Evolutionary conservation across 176 grass and related monocot genomes (phyloP), one percentile per base, ranked within the genome.

Genomic region (Panicum miliaceum): DNA sequence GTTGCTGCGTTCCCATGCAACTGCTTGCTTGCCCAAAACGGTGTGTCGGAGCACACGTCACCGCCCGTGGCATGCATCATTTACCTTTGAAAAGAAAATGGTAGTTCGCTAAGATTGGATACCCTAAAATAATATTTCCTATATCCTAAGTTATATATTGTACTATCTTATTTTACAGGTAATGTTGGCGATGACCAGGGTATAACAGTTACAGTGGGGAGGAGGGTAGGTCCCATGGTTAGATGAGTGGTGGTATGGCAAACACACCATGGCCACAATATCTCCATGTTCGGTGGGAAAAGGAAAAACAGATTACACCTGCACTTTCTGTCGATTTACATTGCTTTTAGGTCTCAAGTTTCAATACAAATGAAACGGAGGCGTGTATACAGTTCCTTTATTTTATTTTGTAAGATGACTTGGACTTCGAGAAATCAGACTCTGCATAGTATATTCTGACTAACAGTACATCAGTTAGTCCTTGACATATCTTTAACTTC

Each of bases 41-140:
- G 65, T 9, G n/a, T 58, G 65, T 70, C 65, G n/a, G 79, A 81
- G 50, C 65, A 22, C 78, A 54, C 47, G 32, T 81, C 64, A 15
- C 5, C 34, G 3, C 2, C 20, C 34, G 14, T 36, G 27, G 3
- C 16, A 14, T 14, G 3, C 16, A 14, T 14, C 6, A 23, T 16
- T 15, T 66, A 8, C 22, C 34, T 5, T 14, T 13, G 2, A 6
- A 12, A 58, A 25, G 25, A 12, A 11, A 12, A 60, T 12, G n/a
- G 57, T 10, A 12, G 9, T 26, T 60, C 26, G 22, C 54, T 58
- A 58, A 23, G 20, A 20, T 58, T 58, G 22, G 54, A 23, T n/a
- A 20, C 51, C 0, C 13, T 51, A 16, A 47, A 51, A 51, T 41
- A 41, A 32, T 32, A 42, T n/a, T n/a, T n/a, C n/a, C n/a, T n/a